Evolutionary conservation across 2,329 filamentous ascomycete genomes (phyloP).

Genomic region (Fusarium dimerum): DNA sequence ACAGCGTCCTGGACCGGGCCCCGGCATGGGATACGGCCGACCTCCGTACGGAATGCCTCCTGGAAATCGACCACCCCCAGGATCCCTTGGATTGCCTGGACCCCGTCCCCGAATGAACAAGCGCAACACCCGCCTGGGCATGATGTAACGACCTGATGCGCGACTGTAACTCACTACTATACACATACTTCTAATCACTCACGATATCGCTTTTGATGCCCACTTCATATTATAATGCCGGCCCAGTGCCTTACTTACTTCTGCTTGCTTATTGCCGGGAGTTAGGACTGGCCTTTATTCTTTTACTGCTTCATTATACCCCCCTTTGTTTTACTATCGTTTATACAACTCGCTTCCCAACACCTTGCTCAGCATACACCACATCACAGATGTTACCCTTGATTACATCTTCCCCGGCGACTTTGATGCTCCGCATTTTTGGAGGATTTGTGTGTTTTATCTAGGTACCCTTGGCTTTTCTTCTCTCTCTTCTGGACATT

Average conservation of each 20-base stretch:
- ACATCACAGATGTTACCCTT: not conserved
- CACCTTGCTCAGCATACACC: slow-evolving; percentile 3
- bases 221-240: slow-evolving; percentile 22
- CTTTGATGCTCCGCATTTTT: not conserved
- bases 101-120: slow-evolving; percentile 58
- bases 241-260: not conserved
- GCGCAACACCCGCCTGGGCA: slow-evolving; percentile 61
- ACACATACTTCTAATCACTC: slow-evolving; percentile 9
- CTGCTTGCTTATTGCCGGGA: slow-evolving; percentile 16
- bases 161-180: not conserved
- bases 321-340: slow-evolving; percentile 14
- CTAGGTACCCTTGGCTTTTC: not conserved
- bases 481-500: not conserved
- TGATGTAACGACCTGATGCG: slow-evolving; percentile 46
- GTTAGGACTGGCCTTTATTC: slow-evolving; percentile 21
- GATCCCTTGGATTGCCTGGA: slow-evolving; percentile 32
- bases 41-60: slow-evolving; percentile 28
- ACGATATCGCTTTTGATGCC: slow-evolving; percentile 16
- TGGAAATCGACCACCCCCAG: slow-evolving; percentile 31
- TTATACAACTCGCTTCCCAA: slow-evolving; percentile 9
- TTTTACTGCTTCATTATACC: slow-evolving; percentile 26
- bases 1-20: slow-evolving; percentile 16
- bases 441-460: not conserved
- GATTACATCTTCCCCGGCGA: too few relatives aligned
- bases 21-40: slow-evolving; percentile 24